phyloP scores from a whole-genome alignment of 768 basidiomycete genomes.

The Rhodosporidiobolus sp. region DNA sequence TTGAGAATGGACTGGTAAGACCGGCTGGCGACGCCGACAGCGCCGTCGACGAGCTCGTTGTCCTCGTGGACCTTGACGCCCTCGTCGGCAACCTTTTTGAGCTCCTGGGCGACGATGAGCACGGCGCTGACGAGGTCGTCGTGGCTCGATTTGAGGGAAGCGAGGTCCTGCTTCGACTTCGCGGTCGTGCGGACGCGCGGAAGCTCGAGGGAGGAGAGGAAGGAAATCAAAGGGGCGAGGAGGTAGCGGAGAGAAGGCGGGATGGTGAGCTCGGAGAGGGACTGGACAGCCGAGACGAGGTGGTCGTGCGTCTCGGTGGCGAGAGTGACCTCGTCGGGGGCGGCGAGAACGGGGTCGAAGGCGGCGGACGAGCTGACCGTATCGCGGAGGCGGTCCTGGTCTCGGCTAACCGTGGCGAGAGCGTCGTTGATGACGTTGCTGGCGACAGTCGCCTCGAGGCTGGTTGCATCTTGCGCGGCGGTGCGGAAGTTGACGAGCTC shows the following conservation, averaged over 20 bases:
- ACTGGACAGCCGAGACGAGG: conserved; percentile 1
- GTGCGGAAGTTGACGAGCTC: conserved; percentile 24
- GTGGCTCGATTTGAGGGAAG: conserved; percentile 39
- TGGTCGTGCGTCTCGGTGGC: neutral
- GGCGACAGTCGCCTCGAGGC: neutral
- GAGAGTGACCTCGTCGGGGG: conserved; percentile 10
- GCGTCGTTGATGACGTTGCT: conserved; percentile 3
- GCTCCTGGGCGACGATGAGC: conserved; percentile 51
- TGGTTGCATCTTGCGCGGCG: neutral
- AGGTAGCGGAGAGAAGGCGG: conserved; percentile 25
- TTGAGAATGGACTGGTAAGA: conserved; percentile 8
- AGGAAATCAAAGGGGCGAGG: conserved; percentile 12
- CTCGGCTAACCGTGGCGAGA: neutral
- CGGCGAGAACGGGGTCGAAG: conserved; percentile 16
- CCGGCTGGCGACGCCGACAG: neutral
- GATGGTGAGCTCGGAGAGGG: neutral
- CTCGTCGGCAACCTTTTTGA: conserved; percentile 22
- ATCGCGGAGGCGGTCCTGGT: conserved; percentile 23
- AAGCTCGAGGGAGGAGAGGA: conserved; percentile 5
- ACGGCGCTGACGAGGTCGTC: conserved; percentile 61
- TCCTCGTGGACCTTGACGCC: conserved; percentile 13
- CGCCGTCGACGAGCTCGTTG: conserved; percentile 34
- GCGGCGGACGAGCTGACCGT: neutral
- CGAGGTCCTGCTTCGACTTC: neutral
- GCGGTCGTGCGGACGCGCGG: neutral